phyloP scores from a whole-genome alignment of 768 basidiomycete genomes.

The Boletus vermiculosoides region DNA sequence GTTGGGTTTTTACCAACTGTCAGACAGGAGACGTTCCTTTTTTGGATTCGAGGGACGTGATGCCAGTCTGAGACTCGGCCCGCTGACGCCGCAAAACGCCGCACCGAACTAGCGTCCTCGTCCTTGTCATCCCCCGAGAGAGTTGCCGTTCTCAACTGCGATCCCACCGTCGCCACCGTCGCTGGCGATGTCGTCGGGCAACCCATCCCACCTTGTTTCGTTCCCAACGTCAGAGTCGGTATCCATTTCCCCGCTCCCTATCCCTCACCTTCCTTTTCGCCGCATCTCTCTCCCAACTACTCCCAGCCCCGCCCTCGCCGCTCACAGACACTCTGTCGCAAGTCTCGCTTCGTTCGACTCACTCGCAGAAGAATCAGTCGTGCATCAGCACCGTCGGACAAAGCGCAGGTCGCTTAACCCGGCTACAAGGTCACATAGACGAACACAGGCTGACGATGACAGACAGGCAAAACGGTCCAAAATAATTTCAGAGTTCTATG shows the following conservation, averaged over 20 bases:
- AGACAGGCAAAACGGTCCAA: conserved; percentile 58
- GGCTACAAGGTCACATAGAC: conserved; percentile 21
- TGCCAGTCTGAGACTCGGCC: conserved; percentile 24
- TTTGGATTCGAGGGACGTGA: conserved; percentile 20
- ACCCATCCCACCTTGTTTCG: conserved; percentile 21
- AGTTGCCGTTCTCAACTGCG: conserved; percentile 6
- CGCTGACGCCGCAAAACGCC: conserved; percentile 11
- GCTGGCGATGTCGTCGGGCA: conserved; percentile 20
- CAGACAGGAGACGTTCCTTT: background rate
- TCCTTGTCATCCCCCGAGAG: background rate
- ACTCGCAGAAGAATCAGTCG: conserved; percentile 48
- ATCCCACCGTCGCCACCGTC: conserved; percentile 11
- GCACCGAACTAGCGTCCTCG: background rate
- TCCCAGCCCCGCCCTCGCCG: conserved; percentile 39
- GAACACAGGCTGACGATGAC: conserved; percentile 46
- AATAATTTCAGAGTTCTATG: conserved; percentile 76
- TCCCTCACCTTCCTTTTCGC: conserved; percentile 58
- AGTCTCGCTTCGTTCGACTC: conserved; percentile 77
- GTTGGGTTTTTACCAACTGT: too few relatives aligned
- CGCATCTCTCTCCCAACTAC: conserved; percentile 59
- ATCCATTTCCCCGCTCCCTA: conserved; percentile 31
- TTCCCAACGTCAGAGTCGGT: conserved; percentile 34
- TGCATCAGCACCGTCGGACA: conserved; percentile 30
- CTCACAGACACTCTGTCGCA: conserved; percentile 60
- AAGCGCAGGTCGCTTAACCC: conserved; percentile 38